Evolutionary conservation across 2,329 filamentous ascomycete genomes (phyloP), one percentile per base, ranked within the genome.

Genomic region (Penicillium sumatraense): DNA sequence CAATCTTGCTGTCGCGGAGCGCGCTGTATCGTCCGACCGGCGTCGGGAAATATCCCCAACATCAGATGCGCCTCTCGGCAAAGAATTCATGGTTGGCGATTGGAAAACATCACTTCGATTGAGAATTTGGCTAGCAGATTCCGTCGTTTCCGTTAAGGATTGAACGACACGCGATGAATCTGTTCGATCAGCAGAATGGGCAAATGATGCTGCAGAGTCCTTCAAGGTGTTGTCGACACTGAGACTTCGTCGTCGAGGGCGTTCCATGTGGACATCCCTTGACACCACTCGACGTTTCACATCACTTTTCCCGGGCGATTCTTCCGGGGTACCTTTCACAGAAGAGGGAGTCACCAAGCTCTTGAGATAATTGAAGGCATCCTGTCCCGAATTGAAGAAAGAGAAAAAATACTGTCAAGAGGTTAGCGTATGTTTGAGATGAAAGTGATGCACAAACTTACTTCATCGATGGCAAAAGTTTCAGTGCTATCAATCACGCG

Each of bases 381-480:
- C 90, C 66, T 89, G 87, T 6, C 92, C 92, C 59, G 88, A 88
- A 63, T 86, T 89, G 72, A 97, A 96, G 75, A 98, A 98, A 0
- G 93, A 95, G 73, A 99, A 98, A 72, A 96, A 98, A 72, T 98
- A 97, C 86, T 93, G 56, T 10, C 41, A 8, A n/a, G n/a, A n/a
- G 11, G 33, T 68, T 46, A 71, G 67, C 42, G 31, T 1, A 41
- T 26, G 13, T 23, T 21, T 10, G 10, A 18, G 18, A 41, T 20
- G 14, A 45, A 21, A n/a, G 21, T 24, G 7, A 7, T 50, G 35
- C 36, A 27, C 26, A 31, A 14, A 55, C 56, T 69, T 78, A 91
- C 90, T 81, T 99, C 95, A 67, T 99, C 95, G 60, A 98, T 90
- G 2, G 93, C 93, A 75, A 90, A 98, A 0, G 91, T 96, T 73